Evolutionary conservation across 306 rosid genomes (phyloP).

Genomic region (Neltuma alba): DNA sequence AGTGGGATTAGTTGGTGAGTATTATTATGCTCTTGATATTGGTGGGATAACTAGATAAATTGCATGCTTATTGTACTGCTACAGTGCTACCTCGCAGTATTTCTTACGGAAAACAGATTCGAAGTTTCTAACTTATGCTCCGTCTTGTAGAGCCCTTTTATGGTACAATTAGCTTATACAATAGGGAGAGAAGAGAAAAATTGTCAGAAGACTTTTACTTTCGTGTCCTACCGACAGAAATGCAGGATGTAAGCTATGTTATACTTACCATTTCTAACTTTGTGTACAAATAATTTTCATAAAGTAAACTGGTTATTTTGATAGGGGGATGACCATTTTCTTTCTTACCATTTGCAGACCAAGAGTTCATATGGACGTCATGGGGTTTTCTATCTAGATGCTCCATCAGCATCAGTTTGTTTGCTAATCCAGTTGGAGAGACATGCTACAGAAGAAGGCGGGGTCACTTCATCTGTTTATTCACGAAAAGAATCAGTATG

Average conservation of each 20-base stretch:
- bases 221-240: constrained; percentile 69
- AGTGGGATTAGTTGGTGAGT: constrained; percentile 85
- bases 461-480: constrained; percentile 90
- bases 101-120: constrained; percentile 36
- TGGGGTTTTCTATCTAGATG: constrained; percentile 86
- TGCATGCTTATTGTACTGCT: constrained; percentile 17
- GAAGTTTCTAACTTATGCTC: too few species aligned
- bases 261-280: neutral
- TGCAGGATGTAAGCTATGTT: constrained; percentile 70
- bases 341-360: constrained; percentile 48
- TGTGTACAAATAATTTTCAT: neutral
- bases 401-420: constrained; percentile 93
- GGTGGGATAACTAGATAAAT: constrained; percentile 31
- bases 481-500: constrained; percentile 96
- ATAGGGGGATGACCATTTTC: constrained; percentile 13
- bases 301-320: constrained; percentile 28
- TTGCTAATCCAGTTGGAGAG: constrained; percentile 95
- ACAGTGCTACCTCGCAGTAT: constrained; percentile 17
- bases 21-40: constrained; percentile 34
- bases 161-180: constrained; percentile 97
- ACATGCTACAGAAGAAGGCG: constrained; percentile 98
- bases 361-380: constrained; percentile 63
- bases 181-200: constrained; percentile 95
- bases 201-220: constrained; percentile 94
- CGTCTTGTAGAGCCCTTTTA: constrained; percentile 70